Evolutionary conservation across 345 rosid genomes (phyloP).

Genomic region (Gossypium longicalyx): DNA sequence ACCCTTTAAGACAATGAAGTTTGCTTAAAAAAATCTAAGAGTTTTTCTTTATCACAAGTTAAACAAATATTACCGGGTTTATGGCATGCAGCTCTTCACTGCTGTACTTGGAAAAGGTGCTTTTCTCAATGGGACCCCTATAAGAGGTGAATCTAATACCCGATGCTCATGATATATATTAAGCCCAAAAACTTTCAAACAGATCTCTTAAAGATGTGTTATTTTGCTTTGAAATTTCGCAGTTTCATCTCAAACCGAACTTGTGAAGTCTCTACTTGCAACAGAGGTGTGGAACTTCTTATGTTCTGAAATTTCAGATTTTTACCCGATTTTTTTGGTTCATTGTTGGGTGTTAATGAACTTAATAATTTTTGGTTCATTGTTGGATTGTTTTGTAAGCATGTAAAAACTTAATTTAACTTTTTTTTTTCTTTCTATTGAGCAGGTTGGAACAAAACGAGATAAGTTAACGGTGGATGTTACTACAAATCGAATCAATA

Average conservation of each 20-base stretch:
- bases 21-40: neutral
- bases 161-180: neutral
- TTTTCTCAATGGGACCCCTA: constrained; percentile 70
- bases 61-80: neutral
- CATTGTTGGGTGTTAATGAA: neutral
- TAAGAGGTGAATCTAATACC: constrained; percentile 51
- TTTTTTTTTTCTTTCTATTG: constrained; percentile 8
- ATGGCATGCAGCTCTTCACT: constrained; percentile 60
- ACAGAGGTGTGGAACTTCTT: constrained; percentile 55
- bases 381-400: neutral
- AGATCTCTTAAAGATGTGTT: constrained; percentile 3
- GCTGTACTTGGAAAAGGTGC: constrained; percentile 77
- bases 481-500: constrained; percentile 71
- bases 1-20: neutral
- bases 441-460: constrained; percentile 78
- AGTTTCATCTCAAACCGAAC: constrained; percentile 75
- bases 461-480: constrained; percentile 67
- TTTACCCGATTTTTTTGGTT: neutral
- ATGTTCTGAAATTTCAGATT: neutral
- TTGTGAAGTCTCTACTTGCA: constrained; percentile 75
- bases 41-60: neutral
- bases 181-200: neutral
- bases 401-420: constrained; percentile 20
- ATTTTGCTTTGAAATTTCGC: constrained; percentile 27
- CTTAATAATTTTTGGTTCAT: neutral